phyloP scores from a whole-genome alignment of 306 rosid species.

The Ammopiptanthus mongolicus region DNA sequence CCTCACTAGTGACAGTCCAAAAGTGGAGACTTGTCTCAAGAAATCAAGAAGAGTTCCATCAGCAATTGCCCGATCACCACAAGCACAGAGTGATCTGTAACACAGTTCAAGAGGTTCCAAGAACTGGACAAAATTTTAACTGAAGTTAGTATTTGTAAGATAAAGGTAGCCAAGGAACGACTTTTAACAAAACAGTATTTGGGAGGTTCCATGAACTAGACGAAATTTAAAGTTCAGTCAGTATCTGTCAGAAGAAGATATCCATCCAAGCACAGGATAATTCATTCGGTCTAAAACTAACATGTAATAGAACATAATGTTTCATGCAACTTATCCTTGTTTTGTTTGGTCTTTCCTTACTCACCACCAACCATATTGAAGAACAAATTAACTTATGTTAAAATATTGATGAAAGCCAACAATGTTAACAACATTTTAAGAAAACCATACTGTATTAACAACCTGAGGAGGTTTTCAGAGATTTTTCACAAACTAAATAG shows the following conservation, averaged over 20 bases:
- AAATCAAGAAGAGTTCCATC: slow-evolving; percentile 92
- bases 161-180: slow-evolving; percentile 39
- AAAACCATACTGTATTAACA: not conserved
- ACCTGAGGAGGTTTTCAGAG: not conserved
- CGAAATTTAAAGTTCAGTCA: slow-evolving; percentile 14
- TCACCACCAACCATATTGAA: not conserved
- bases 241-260: not conserved
- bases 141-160: slow-evolving; percentile 14
- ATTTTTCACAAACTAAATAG: not conserved
- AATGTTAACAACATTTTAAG: not conserved
- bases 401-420: not conserved
- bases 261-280: not conserved
- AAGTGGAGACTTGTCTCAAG: slow-evolving; percentile 88
- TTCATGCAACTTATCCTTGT: not conserved
- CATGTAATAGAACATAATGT: not conserved
- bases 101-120: slow-evolving; percentile 87
- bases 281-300: not conserved
- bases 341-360: not conserved
- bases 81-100: slow-evolving; percentile 73
- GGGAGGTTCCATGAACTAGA: slow-evolving; percentile 68
- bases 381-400: not conserved
- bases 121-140: slow-evolving; percentile 48
- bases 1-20: slow-evolving; percentile 79
- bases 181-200: slow-evolving; percentile 49
- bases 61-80: slow-evolving; percentile 87